Base-by-base conservation (phyloP, 352 stramenopile species). In the Globisporangium nagaii region DNA sequence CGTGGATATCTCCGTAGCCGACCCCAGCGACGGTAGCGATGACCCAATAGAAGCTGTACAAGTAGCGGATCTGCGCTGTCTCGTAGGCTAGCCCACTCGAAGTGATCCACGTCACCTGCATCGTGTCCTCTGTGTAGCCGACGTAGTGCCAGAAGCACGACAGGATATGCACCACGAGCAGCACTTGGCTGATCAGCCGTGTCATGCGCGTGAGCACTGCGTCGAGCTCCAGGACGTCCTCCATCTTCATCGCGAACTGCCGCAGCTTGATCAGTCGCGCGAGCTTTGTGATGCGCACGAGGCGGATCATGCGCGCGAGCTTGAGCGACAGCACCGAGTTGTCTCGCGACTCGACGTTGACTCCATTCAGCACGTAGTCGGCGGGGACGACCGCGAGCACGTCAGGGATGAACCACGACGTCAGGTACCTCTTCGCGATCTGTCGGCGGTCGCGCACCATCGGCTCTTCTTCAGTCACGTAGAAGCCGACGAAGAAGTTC, bases 11-110 rank as follows among this genome's bases (percentile, higher is more conserved):
- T 12, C 86, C 86, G 39, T 89, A 96, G 0, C 86, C 86, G 4
- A 95, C 83, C 0, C 81, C 85, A 3, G 84, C 85, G 11, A 95
- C 43, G 0, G 85, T 95, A 0, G 73, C 74, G 24, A 87, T 66
- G n/a, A 87, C 79, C 85, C 85, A 96, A 59, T 96, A 96, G 24
- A 93, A 79, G 31, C 73, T 82, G 60, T 84, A 92, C 15, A 94
- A 48, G 47, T 95, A 96, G 12, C 75, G 73, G 1, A 77, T 58
- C 12, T 40, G 53, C 0, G 72, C 59, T 13, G 56, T 67, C 22
- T 57, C 58, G n/a, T 63, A 20, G 7, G 56, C 49, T 31, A 85
- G 20, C 4, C 60, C 58, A 1, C 62, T 41, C 1, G 65, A 47
- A 1, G 60, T 59, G 44, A 86, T 79, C 75, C 78, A 91, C 20